Evolutionary conservation across 1,284 basidiomycete genomes (phyloP).

Genomic region (Marasmius oreades): DNA sequence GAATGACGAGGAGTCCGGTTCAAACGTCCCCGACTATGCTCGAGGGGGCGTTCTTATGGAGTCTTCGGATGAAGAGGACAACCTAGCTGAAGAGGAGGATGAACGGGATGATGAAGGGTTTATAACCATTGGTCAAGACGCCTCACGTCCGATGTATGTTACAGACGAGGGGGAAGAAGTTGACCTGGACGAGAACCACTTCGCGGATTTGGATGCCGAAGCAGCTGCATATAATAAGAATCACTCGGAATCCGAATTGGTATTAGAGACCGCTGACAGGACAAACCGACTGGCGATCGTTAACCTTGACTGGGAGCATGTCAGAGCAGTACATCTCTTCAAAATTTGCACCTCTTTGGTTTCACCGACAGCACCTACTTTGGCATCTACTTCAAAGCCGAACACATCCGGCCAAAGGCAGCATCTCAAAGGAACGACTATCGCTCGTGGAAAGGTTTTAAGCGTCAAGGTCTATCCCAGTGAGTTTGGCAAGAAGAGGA

Average conservation of each 20-base stretch:
- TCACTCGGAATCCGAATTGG: slow-evolving; percentile 34
- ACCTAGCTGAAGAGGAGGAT: slow-evolving; percentile 41
- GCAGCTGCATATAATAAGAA: slow-evolving; percentile 58
- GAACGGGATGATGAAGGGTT: slow-evolving; percentile 44
- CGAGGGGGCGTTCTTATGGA: slow-evolving; percentile 85
- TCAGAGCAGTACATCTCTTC: slow-evolving; percentile 88
- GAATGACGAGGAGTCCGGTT: slow-evolving; percentile 35
- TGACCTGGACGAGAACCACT: slow-evolving; percentile 74
- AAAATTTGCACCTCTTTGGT: slow-evolving; percentile 92
- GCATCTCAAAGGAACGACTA: slow-evolving; percentile 19
- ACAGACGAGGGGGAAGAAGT: slow-evolving; percentile 58
- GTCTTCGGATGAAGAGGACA: slow-evolving; percentile 72
- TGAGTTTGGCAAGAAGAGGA: slow-evolving; percentile 88
- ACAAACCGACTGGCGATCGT: slow-evolving; percentile 86
- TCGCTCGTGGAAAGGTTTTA: slow-evolving; percentile 61
- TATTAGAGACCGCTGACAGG: slow-evolving; percentile 35
- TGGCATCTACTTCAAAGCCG: slow-evolving; percentile 25
- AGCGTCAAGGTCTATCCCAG: slow-evolving; percentile 88
- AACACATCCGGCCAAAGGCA: slow-evolving; percentile 9
- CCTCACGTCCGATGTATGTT: slow-evolving; percentile 36
- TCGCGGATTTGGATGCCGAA: slow-evolving; percentile 72
- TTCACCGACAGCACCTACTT: slow-evolving; percentile 48
- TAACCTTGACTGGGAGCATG: slow-evolving; percentile 98
- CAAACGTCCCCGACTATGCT: slow-evolving; percentile 71
- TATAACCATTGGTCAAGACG: slow-evolving; percentile 46